Percentiles rank a stretch among this genome's conserved stretches.
phyloP scores from a whole-genome alignment of 1,284 basidiomycete genomes.

The Coniferiporia sulphurascens region DNA sequence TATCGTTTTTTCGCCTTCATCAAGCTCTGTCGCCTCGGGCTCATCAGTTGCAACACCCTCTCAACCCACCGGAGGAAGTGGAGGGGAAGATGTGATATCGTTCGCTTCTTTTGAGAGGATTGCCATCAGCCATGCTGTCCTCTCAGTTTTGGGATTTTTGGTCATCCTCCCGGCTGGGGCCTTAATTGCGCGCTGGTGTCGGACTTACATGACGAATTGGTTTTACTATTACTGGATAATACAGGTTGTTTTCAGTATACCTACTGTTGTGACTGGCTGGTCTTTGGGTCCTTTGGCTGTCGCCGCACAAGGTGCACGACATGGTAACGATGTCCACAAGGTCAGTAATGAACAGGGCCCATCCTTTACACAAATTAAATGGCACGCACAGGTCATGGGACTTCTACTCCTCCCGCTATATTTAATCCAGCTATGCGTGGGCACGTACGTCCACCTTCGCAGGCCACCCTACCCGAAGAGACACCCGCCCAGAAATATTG shows the following conservation, averaged over 20 bases:
- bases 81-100: not conserved
- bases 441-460: constrained; percentile 48
- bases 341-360: constrained; percentile 24
- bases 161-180: constrained; percentile 55
- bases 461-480: constrained; percentile 29
- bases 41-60: not conserved
- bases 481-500: constrained; percentile 46
- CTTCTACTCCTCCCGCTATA: constrained; percentile 50
- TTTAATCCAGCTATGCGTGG: constrained; percentile 49
- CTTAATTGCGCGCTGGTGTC: constrained; percentile 54
- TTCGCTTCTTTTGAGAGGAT: constrained; percentile 31
- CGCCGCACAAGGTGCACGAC: constrained; percentile 36
- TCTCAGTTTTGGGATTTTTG: constrained; percentile 54
- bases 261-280: constrained; percentile 47
- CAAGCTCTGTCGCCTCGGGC: not conserved
- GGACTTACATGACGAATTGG: constrained; percentile 55
- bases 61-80: not conserved
- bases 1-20: not conserved
- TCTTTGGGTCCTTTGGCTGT: constrained; percentile 47
- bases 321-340: constrained; percentile 48
- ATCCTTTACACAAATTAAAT: not conserved
- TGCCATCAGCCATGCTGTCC: constrained; percentile 48
- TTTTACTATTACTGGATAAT: constrained; percentile 49
- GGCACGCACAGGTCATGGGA: constrained; percentile 44
- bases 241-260: constrained; percentile 43